These are phyloP conservation scores for Fusarium newnesense DNA, from an alignment of 2,329 filamentous ascomycete genomes.

Conservation along the genomic window DNA sequence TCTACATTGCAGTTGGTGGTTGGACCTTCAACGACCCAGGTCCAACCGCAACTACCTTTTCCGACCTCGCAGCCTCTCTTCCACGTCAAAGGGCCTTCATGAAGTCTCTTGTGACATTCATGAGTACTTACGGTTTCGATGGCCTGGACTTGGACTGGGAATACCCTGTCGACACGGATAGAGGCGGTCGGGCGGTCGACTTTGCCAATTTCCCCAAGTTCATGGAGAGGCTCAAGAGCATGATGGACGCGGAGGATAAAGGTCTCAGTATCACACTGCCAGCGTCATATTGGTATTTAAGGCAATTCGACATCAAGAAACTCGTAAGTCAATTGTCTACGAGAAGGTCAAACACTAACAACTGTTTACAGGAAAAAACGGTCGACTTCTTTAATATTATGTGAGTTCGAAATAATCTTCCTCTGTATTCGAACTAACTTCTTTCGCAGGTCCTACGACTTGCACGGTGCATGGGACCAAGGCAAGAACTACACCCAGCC, in stretches of 20 bases:
- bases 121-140: conserved; percentile 35
- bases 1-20: conserved; percentile 55
- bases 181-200: conserved; percentile 51
- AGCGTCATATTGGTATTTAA: conserved; percentile 49
- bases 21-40: conserved; percentile 51
- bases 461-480: conserved; percentile 19
- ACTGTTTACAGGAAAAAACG: conserved; percentile 33
- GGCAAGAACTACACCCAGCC: background rate
- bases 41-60: conserved; percentile 42
- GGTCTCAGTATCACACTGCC: conserved; percentile 51
- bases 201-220: conserved; percentile 49
- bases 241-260: conserved; percentile 31
- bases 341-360: too few relatives aligned
- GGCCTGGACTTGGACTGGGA: conserved; percentile 61
- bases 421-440: too few relatives aligned
- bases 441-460: background rate
- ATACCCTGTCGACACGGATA: conserved; percentile 49
- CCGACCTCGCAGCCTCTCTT: conserved; percentile 37
- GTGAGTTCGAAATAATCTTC: background rate
- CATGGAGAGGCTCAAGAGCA: conserved; percentile 46
- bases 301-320: conserved; percentile 48
- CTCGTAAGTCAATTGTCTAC: conserved; percentile 36
- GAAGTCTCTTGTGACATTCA: conserved; percentile 40
- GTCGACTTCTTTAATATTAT: conserved; percentile 53
- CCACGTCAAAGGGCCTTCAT: conserved; percentile 51